Percentiles rank a stretch among this genome's conserved stretches.
Conservation (phyloP, 768 basidiomycete species). For the Termitomyces sp. region DNA sequence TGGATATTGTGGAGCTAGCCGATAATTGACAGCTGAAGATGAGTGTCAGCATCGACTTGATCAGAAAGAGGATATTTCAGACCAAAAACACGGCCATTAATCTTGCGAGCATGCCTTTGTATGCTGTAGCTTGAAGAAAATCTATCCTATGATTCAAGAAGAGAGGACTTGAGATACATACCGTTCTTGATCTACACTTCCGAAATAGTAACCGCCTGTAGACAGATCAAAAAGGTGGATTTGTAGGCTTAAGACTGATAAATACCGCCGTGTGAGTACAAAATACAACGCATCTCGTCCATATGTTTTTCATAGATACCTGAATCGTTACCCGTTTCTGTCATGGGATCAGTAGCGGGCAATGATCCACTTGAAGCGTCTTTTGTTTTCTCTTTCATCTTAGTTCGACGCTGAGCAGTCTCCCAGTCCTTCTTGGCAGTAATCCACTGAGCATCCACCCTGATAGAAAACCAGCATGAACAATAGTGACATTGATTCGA, state of each 20-base stretch:
- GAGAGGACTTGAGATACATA: conserved; percentile 16
- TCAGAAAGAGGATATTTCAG: conserved; percentile 14
- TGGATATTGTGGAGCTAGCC: conserved; percentile 94
- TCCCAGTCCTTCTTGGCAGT: conserved; percentile 80
- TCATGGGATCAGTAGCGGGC: conserved; percentile 3
- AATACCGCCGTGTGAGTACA: conserved; percentile 76
- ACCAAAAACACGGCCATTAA: conserved; percentile 87
- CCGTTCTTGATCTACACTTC: conserved; percentile 76
- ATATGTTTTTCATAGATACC: conserved; percentile 59
- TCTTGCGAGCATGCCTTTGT: conserved; percentile 86
- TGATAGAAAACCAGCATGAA: conserved; percentile 20
- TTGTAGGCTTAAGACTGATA: background rate
- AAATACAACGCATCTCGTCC: conserved; percentile 81
- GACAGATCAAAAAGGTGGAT: background rate
- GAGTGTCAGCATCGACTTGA: conserved; percentile 6
- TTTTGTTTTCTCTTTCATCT: conserved; percentile 37
- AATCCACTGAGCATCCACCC: conserved; percentile 87
- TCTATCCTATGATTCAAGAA: conserved; percentile 1
- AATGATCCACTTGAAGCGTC: background rate
- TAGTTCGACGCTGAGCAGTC: conserved; percentile 55
- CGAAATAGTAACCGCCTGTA: conserved; percentile 79
- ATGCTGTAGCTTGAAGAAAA: conserved; percentile 53
- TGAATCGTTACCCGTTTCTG: conserved; percentile 20
- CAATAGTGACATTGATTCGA: background rate
- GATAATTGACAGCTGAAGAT: conserved; percentile 65